These are phyloP conservation scores for Cymbidium sinense DNA, from an alignment of 106 monocot species.

Conservation along the genomic window DNA sequence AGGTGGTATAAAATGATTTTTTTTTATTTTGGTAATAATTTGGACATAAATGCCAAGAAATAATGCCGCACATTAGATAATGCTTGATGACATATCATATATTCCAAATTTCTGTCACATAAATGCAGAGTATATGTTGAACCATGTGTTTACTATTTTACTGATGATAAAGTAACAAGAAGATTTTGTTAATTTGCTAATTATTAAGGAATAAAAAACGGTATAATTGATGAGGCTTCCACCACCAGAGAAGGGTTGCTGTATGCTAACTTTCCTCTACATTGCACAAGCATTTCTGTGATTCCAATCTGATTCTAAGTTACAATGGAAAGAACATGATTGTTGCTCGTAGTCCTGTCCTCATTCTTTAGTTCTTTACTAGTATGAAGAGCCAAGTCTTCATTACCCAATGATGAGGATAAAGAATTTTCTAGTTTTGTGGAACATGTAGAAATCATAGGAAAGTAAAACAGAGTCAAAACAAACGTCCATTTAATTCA, in stretches of 20 bases:
- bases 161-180: not conserved
- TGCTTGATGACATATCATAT: not conserved
- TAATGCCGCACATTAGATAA: not conserved
- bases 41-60: no score
- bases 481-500: not conserved
- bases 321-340: not conserved
- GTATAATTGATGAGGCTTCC: not conserved
- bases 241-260: not conserved
- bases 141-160: not conserved
- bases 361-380: not conserved
- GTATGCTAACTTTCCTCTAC: not conserved
- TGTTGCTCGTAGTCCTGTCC: not conserved
- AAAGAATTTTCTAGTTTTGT: no score
- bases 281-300: not conserved
- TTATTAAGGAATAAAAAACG: not conserved
- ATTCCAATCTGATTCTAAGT: not conserved
- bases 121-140: not conserved
- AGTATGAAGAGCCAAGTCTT: not conserved
- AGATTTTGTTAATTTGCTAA: not conserved
- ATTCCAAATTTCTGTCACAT: not conserved
- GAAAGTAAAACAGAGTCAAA: not conserved
- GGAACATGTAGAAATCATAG: not conserved
- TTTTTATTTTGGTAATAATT: no score
- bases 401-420: not conserved
- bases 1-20: no score